phyloP scores from a whole-genome alignment of 2,329 filamentous ascomycete genomes.

The Elsinoe necatrix region DNA sequence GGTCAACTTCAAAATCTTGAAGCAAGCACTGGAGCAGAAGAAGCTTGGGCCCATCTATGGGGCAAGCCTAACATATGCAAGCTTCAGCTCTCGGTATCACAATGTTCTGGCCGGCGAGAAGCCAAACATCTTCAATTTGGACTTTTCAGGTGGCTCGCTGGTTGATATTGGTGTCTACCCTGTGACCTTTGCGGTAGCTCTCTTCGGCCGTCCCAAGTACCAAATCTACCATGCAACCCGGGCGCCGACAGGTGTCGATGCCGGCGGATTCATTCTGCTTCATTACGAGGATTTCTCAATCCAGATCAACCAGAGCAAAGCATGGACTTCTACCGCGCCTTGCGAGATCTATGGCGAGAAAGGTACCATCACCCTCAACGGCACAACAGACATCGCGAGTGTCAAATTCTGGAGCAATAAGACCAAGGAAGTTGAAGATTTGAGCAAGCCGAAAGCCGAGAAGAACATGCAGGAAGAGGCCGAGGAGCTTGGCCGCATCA shows the following conservation, averaged over 20 bases:
- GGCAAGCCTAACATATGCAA: slow-evolving; percentile 37
- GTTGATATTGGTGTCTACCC: slow-evolving; percentile 44
- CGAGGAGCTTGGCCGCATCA: slow-evolving; percentile 37
- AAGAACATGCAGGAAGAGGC: slow-evolving; percentile 43
- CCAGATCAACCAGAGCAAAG: slow-evolving; percentile 37
- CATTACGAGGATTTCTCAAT: slow-evolving; percentile 39
- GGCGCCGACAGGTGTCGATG: slow-evolving; percentile 39
- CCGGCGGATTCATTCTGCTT: slow-evolving; percentile 37
- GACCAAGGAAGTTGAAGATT: slow-evolving; percentile 35
- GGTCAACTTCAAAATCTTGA: slow-evolving; percentile 40
- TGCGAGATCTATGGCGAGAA: slow-evolving; percentile 42
- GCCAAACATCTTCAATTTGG: slow-evolving; percentile 43
- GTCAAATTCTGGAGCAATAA: slow-evolving; percentile 36
- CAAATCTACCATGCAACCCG: slow-evolving; percentile 37
- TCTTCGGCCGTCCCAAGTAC: slow-evolving; percentile 38
- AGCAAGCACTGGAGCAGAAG: slow-evolving; percentile 29
- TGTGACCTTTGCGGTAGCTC: slow-evolving; percentile 39
- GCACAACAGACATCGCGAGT: slow-evolving; percentile 38
- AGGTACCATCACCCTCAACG: slow-evolving; percentile 38
- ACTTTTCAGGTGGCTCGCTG: slow-evolving; percentile 40
- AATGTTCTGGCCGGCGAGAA: slow-evolving; percentile 39
- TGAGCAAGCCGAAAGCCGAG: slow-evolving; percentile 34
- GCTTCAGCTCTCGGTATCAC: slow-evolving; percentile 40
- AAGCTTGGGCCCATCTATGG: slow-evolving; percentile 38
- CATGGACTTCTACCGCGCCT: slow-evolving; percentile 37